Conservation (phyloP, 345 rosid species). For the Acer campestre region DNA sequence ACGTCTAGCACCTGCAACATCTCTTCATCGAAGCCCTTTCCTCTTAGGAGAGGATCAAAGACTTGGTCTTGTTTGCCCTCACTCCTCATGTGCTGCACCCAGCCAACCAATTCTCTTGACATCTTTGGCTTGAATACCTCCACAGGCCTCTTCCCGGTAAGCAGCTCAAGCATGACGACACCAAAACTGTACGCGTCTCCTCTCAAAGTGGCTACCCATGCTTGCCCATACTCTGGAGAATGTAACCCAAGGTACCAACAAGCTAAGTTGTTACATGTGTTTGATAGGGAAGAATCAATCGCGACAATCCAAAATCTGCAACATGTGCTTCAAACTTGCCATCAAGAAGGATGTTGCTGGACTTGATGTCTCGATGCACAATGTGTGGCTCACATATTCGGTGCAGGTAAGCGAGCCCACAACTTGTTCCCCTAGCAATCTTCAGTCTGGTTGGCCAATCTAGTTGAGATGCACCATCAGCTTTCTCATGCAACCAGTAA, state of each 20-base stretch:
- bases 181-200: slow-evolving; percentile 72
- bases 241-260: slow-evolving; percentile 64
- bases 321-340: slow-evolving; percentile 57
- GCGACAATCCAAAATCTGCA: slow-evolving; percentile 63
- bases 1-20: slow-evolving; percentile 61
- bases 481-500: slow-evolving; percentile 61
- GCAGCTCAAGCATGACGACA: slow-evolving; percentile 60
- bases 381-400: slow-evolving; percentile 66
- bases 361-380: slow-evolving; percentile 66
- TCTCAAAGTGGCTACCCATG: slow-evolving; percentile 65
- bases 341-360: slow-evolving; percentile 63
- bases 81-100: slow-evolving; percentile 49
- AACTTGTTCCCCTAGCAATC: slow-evolving; percentile 50
- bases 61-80: slow-evolving; percentile 50
- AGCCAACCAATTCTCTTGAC: slow-evolving; percentile 57
- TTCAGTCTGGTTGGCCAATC: slow-evolving; percentile 62
- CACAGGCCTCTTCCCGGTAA: slow-evolving; percentile 61
- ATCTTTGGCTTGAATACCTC: slow-evolving; percentile 58
- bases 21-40: slow-evolving; percentile 46
- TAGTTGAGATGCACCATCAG: slow-evolving; percentile 54
- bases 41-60: slow-evolving; percentile 50
- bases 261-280: slow-evolving; percentile 69
- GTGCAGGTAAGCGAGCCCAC: slow-evolving; percentile 65
- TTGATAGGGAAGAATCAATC: slow-evolving; percentile 59
- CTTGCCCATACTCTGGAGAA: slow-evolving; percentile 69